Evolutionary conservation across 1,139 yeast genomes (phyloP).

Genomic region (Pichia sorboxylosa): DNA sequence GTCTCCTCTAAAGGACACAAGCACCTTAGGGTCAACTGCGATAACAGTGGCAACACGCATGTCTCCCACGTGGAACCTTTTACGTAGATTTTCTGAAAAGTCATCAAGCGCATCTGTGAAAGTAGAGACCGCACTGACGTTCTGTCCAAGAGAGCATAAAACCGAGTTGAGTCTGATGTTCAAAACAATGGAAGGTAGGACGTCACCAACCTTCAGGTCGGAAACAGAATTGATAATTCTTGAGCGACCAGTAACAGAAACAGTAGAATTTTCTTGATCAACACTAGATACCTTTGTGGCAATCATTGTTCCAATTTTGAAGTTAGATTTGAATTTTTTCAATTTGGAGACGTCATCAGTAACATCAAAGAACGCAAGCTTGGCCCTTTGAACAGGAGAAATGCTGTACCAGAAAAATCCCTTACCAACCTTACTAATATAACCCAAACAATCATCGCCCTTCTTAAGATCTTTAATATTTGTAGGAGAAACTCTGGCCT

Average conservation of each 20-base stretch:
- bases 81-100: constrained; percentile 43
- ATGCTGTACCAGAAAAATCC: constrained; percentile 54
- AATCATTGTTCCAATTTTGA: constrained; percentile 64
- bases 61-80: constrained; percentile 44
- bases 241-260: constrained; percentile 42
- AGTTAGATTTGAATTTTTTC: constrained; percentile 40
- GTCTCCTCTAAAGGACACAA: constrained; percentile 47
- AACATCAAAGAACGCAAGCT: constrained; percentile 55
- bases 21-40: constrained; percentile 46
- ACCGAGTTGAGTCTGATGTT: constrained; percentile 53
- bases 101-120: constrained; percentile 74
- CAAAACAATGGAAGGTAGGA: constrained; percentile 54
- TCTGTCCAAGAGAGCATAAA: constrained; percentile 54
- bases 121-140: constrained; percentile 53
- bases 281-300: constrained; percentile 43
- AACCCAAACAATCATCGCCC: constrained; percentile 38
- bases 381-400: constrained; percentile 59
- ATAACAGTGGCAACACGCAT: constrained; percentile 53
- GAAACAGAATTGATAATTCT: constrained; percentile 30
- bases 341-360: constrained; percentile 43
- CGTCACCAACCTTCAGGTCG: constrained; percentile 47
- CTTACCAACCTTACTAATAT: constrained; percentile 35
- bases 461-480: constrained; percentile 30
- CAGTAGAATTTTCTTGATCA: constrained; percentile 41
- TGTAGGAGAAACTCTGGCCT: constrained; percentile 23